Evolutionary conservation across 2,329 filamentous ascomycete species (phyloP).

Genomic region (Pseudonectria buxi): DNA sequence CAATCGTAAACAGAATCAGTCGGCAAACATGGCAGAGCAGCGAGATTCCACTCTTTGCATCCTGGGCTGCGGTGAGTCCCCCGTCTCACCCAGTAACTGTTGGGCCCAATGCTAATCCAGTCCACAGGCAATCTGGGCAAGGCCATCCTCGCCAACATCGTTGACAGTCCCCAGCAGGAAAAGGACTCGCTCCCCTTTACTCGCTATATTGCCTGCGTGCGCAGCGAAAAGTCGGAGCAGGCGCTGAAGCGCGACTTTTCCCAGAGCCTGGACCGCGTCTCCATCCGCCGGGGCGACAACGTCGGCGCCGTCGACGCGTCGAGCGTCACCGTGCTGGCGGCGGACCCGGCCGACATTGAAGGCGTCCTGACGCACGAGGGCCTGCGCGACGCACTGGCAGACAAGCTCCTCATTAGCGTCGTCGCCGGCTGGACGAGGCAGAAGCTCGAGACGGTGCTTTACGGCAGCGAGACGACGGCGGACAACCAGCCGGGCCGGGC

Average conservation of each 20-base stretch:
- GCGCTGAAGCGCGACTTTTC: conserved; percentile 16
- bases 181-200: conserved; percentile 14
- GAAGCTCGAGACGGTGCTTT: conserved; percentile 31
- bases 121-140: conserved; percentile 26
- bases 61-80: conserved; percentile 16
- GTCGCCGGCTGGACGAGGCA: conserved; percentile 41
- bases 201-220: conserved; percentile 23
- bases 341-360: conserved; percentile 39
- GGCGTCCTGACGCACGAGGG: conserved; percentile 30
- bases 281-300: conserved; percentile 26
- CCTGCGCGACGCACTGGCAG: conserved; percentile 30
- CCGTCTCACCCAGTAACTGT: not conserved
- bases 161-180: conserved; percentile 5
- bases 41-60: conserved; percentile 19
- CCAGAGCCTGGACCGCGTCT: conserved; percentile 7
- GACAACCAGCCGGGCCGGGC: conserved; percentile 12
- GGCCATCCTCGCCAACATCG: conserved; percentile 21
- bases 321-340: conserved; percentile 38
- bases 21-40: conserved; percentile 7
- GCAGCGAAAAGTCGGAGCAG: conserved; percentile 19
- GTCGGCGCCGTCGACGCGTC: conserved; percentile 28
- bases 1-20: not conserved
- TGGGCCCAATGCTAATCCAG: not conserved
- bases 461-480: conserved; percentile 16
- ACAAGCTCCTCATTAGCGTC: conserved; percentile 45